phyloP scores from a whole-genome alignment of 108 stramenopile genomes.

The Pseudonitzschia pungens region DNA sequence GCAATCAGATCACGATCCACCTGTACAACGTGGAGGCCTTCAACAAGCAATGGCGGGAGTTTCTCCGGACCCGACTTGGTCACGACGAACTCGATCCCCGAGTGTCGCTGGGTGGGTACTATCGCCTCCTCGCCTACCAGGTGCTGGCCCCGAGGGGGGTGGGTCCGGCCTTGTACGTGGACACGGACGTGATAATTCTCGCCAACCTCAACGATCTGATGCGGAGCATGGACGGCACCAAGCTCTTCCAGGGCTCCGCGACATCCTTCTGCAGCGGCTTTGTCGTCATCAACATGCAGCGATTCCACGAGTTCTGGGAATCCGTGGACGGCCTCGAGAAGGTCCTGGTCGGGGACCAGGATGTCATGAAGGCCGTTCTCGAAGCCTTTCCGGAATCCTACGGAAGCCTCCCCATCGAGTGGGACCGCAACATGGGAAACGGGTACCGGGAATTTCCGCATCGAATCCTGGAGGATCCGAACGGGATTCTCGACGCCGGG shows the following conservation, averaged over 20 bases:
- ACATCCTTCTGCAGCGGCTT: constrained; percentile 1
- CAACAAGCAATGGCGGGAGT: constrained; percentile 91
- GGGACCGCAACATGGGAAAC: constrained; percentile 1
- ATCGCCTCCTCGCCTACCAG: not conserved
- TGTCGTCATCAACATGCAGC: not conserved
- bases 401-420: not conserved
- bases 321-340: not conserved
- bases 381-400: not conserved
- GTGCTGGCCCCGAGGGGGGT: not conserved
- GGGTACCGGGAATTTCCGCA: not conserved
- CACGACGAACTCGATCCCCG: not conserved
- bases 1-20: not conserved
- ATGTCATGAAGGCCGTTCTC: constrained; percentile 1
- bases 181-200: not conserved
- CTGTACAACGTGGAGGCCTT: constrained; percentile 1
- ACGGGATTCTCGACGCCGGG: not conserved
- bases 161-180: not conserved
- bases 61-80: constrained; percentile 10
- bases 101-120: constrained; percentile 5
- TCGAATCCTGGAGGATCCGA: not conserved
- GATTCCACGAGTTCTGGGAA: constrained; percentile 6
- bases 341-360: not conserved
- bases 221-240: not conserved
- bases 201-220: not conserved
- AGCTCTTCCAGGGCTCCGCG: not conserved